Base-by-base conservation (phyloP, 202 grass and related monocot species). In the Cymbopogon flexuosus region DNA sequence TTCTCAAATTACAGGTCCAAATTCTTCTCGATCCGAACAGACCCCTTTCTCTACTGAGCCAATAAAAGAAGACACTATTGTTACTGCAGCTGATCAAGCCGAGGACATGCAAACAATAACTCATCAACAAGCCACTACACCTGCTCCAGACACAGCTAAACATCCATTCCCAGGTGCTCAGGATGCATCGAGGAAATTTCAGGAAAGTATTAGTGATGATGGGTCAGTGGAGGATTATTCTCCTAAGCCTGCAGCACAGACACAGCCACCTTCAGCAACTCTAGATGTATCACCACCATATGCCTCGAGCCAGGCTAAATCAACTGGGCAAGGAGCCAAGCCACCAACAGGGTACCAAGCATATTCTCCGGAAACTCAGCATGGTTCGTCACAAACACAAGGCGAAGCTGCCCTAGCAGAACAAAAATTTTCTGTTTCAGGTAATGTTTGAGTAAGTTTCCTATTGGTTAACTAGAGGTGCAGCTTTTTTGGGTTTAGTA, bases 281-380 rank as follows among this genome's bases (percentile, higher is more conserved):
- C 83, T 79, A 65, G 58, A 79, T 56, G 24, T 57, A 43, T 30
- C 33, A 7, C 37, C 37, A 30, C 35, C 39, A 22, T 60, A 72
- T 12, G n/a, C 67, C 75, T 66, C 15, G 9, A 47, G 8, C 24
- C 65, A 79, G 30, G 34, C 24, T 52, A 66, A 73, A 15, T 85
- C 76, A 79, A 51, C 49, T 46, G 24, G 16, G 65, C 59, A 45
- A 58, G 76, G 62, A 79, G 34, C 58, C 10, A 73, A 12, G 34
- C 22, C 23, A 70, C 78, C 15, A 58, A 70, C 68, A 29, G 13
- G 11, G 14, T 8, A 31, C 3, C 72, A 19, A 65, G 57, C 66
- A 72, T 52, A 58, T 56, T 27, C 58, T 72, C 45, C 58, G 7
- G 66, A 73, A 70, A 73, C 46, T 27, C 59, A 85, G 62, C 68